Evolutionary conservation across 1,284 basidiomycete species (phyloP), one percentile per base, ranked within the genome.

Genomic region (Sporisorium graminicola): DNA sequence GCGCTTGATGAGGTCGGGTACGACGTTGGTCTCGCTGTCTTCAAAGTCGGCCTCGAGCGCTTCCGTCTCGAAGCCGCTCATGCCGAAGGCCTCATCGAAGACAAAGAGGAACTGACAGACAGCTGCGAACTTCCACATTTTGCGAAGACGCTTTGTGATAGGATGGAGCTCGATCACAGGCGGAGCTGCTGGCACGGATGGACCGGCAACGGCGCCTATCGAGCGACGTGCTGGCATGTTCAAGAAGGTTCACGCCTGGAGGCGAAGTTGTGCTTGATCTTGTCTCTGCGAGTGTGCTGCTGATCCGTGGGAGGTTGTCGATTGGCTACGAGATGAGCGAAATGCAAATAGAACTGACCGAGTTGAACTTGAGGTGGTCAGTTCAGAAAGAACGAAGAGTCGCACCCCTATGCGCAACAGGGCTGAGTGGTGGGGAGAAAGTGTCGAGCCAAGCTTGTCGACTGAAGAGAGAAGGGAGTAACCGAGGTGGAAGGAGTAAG

Each of bases 31-130:
- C 56, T 87, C 87, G 18, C 85, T 82, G 14, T 86, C 86, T 58
- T 88, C 88, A 52, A 89, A 81, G 74, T 89, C 88, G 22, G 70
- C 62, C 71, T 89, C 88, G n/a, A 89, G 82, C 20, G 57, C 57
- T 47, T 82, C 76, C 13, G 83, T 81, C 57, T 83, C 74, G 61
- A 83, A 83, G 40, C 79, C 82, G 44, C 76, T 79, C 59, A 84
- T 72, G 42, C 78, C 78, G 42, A 85, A 81, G n/a, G 82, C 82
- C 50, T 84, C 82, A 57, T 83, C 81, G 56, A 85, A 85, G 9
- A 82, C 83, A 47, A 82, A 76, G 31, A 85, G 71, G 52, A 85
- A 85, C 42, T 85, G 84, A 50, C 84, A 84, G 26, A 84, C 65
- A 13, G 83, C 83, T 7, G 84, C 84, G 65, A 83, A 85, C 71